Percentiles rank a stretch among this genome's conserved stretches.
Conservation (phyloP, 768 basidiomycete genomes). For the Grammothele lineata region DNA sequence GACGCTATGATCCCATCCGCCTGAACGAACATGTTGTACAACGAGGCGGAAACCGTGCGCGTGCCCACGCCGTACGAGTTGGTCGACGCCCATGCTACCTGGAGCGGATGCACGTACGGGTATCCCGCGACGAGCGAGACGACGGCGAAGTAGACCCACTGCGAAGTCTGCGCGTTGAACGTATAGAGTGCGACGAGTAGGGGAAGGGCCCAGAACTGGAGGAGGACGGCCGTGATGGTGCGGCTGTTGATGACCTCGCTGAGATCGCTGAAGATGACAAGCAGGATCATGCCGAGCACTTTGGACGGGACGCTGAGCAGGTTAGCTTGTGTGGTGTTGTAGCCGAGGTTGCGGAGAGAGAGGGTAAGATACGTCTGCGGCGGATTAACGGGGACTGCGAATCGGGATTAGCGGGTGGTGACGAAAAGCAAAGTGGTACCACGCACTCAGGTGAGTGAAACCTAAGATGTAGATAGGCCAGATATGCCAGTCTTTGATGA, state of each 20-base stretch:
- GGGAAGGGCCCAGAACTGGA: slow-evolving; percentile 60
- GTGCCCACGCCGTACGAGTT: slow-evolving; percentile 61
- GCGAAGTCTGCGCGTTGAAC: slow-evolving; percentile 43
- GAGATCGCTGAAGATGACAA: slow-evolving; percentile 44
- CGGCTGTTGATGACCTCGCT: slow-evolving; percentile 56
- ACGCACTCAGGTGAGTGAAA: slow-evolving; percentile 47
- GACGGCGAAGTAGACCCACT: slow-evolving; percentile 56
- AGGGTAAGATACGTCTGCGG: slow-evolving; percentile 64
- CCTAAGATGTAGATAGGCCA: slow-evolving; percentile 65
- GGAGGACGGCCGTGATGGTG: slow-evolving; percentile 43
- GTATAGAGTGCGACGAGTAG: slow-evolving; percentile 56
- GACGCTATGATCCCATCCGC: slow-evolving; percentile 45
- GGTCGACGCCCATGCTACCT: slow-evolving; percentile 52
- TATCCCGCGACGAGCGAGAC: slow-evolving; percentile 52
- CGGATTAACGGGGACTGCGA: slow-evolving; percentile 50
- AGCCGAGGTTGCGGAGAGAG: slow-evolving; percentile 61
- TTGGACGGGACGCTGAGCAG: slow-evolving; percentile 58
- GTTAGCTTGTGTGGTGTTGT: slow-evolving; percentile 58
- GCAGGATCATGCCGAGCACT: slow-evolving; percentile 42
- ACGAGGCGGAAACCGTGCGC: slow-evolving; percentile 38
- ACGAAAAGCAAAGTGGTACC: neutral
- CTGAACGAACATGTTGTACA: slow-evolving; percentile 68
- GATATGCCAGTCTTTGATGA: slow-evolving; percentile 54
- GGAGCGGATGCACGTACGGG: slow-evolving; percentile 30
- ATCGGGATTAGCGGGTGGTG: neutral